These are phyloP conservation scores for Pseudocercospora fuligena DNA, from an alignment of 2,329 filamentous ascomycete species.

Conservation along the genomic window DNA sequence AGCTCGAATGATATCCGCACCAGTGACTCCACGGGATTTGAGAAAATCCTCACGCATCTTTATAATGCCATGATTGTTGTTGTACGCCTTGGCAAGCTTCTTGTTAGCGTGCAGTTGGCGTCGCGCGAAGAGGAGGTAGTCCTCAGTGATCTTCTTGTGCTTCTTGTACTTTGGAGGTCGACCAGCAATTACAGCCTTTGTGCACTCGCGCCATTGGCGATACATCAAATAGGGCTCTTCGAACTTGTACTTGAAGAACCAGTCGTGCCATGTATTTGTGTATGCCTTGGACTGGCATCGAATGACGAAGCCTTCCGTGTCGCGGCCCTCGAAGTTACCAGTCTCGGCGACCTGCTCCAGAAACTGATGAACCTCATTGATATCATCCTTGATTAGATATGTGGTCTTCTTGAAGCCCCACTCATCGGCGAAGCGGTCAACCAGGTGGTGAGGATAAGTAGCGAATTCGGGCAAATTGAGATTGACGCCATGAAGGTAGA, in stretches of 20 bases:
- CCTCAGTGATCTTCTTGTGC: slow-evolving; percentile 85
- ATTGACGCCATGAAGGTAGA: slow-evolving; percentile 96
- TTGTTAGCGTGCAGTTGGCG: slow-evolving; percentile 72
- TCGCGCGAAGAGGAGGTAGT: slow-evolving; percentile 84
- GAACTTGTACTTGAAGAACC: slow-evolving; percentile 99
- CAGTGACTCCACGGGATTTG: slow-evolving; percentile 79
- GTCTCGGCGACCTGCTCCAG: slow-evolving; percentile 85
- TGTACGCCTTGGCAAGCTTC: slow-evolving; percentile 72
- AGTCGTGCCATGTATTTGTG: slow-evolving; percentile 70
- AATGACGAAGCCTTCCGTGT: slow-evolving; percentile 96
- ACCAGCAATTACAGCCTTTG: slow-evolving; percentile 81
- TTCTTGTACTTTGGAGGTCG: slow-evolving; percentile 80
- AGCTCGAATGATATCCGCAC: slow-evolving; percentile 81
- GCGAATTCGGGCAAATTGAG: slow-evolving; percentile 90
- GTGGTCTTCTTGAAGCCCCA: slow-evolving; percentile 96
- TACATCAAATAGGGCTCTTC: slow-evolving; percentile 99
- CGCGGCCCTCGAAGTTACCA: slow-evolving; percentile 85
- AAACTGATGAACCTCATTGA: slow-evolving; percentile 76
- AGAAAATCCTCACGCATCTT: slow-evolving; percentile 86
- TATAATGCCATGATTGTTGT: slow-evolving; percentile 93
- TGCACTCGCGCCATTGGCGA: slow-evolving; percentile 96
- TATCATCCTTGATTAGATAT: slow-evolving; percentile 75
- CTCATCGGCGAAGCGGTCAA: slow-evolving; percentile 84
- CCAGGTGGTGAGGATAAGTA: slow-evolving; percentile 80
- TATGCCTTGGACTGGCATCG: slow-evolving; percentile 71